Percentiles rank a stretch among this genome's conserved stretches.
phyloP scores from a whole-genome alignment of 345 rosid genomes.

The Adansonia digitata region DNA sequence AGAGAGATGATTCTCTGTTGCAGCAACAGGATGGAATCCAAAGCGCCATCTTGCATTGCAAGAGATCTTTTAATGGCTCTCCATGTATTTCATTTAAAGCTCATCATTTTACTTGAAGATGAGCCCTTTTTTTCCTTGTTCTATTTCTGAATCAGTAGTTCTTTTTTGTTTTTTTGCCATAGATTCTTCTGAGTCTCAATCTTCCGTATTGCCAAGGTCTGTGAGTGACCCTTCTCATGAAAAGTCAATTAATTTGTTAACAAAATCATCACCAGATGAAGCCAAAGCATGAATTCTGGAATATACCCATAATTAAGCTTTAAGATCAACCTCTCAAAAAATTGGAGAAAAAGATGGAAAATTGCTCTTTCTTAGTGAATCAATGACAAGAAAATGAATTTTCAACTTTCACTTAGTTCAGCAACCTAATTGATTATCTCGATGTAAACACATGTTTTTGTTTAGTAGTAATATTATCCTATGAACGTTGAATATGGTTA shows the following conservation, averaged over 20 bases:
- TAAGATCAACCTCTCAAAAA: no score
- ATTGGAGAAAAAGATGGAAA: constrained; percentile 11
- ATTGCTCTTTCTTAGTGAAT: background rate
- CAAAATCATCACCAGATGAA: constrained; percentile 24
- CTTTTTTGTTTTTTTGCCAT: background rate
- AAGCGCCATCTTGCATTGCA: constrained; percentile 94
- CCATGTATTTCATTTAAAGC: constrained; percentile 39
- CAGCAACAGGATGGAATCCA: constrained; percentile 95
- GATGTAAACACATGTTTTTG: no score
- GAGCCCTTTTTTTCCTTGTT: background rate
- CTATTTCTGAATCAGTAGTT: background rate
- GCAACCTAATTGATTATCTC: background rate
- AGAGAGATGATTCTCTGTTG: constrained; percentile 88
- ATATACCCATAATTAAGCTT: no score
- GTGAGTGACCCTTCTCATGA: constrained; percentile 56
- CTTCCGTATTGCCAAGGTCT: constrained; percentile 55
- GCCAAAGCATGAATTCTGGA: constrained; percentile 1
- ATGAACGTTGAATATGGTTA: no score
- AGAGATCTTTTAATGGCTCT: constrained; percentile 80
- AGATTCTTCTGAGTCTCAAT: constrained; percentile 65
- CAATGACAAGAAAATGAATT: background rate
- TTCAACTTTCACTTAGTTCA: background rate
- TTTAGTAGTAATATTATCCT: no score
- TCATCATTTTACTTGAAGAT: background rate
- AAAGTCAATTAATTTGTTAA: constrained; percentile 25